Percentiles rank a stretch among this genome's conserved stretches.
These are phyloP conservation scores for Phaeosphaeriaceae sp. DNA, from an alignment of 2,329 filamentous ascomycete species.

Conservation along the genomic window DNA sequence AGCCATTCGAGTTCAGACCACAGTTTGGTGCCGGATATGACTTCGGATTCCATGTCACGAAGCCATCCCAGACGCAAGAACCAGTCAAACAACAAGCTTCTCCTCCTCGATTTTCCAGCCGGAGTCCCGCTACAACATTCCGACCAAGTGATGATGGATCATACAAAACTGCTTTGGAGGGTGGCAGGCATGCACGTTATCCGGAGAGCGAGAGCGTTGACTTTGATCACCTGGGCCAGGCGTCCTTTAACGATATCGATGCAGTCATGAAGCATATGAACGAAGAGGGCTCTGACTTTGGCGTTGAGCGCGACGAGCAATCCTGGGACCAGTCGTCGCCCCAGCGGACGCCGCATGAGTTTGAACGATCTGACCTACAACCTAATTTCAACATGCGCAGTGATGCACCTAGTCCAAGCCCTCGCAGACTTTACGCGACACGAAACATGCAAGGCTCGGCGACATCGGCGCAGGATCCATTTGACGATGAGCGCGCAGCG, in stretches of 20 bases:
- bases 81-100: constrained; percentile 25
- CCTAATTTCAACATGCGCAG: constrained; percentile 62
- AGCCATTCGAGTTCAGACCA: constrained; percentile 66
- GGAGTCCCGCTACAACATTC: constrained; percentile 50
- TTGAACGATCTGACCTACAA: constrained; percentile 39
- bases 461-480: constrained; percentile 58
- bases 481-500: constrained; percentile 68
- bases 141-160: constrained; percentile 50
- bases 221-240: constrained; percentile 45
- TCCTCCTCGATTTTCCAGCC: constrained; percentile 34
- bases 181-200: constrained; percentile 40
- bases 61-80: constrained; percentile 41
- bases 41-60: constrained; percentile 49
- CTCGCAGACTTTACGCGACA: constrained; percentile 57
- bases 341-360: constrained; percentile 42
- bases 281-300: constrained; percentile 73
- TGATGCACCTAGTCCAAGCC: constrained; percentile 76
- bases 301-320: constrained; percentile 70
- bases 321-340: constrained; percentile 47
- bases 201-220: constrained; percentile 48
- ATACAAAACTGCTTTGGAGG: constrained; percentile 47
- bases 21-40: constrained; percentile 41
- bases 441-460: constrained; percentile 41
- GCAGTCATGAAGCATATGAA: constrained; percentile 89
- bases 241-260: constrained; percentile 84